Base-by-base conservation (phyloP, 139 green algal species). In the Micractinium sp. region DNA sequence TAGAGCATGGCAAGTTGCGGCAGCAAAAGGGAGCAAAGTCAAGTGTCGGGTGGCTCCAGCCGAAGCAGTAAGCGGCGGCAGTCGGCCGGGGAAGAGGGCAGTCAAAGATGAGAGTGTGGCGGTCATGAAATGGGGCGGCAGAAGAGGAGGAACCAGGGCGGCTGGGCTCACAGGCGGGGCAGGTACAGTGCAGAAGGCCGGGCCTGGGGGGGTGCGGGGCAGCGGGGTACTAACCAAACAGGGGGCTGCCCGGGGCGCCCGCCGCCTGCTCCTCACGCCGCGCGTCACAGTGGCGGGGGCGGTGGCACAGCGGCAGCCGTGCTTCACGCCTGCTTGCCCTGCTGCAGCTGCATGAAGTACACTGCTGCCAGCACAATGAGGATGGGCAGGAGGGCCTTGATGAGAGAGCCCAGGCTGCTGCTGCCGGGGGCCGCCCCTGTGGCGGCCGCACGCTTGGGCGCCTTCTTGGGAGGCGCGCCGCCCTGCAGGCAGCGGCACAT, bases 381-480 rank as follows among this genome's bases (percentile, higher is more conserved):
- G 31, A 93, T 80, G 69, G 91, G 91, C 82, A 93, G 89, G 33
- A 93, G 81, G 63, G 89, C 81, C 66, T 89, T 91, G 74, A 93
- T 38, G 22, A 93, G 74, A 4, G 85, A 63, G 35, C 60, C 60
- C n/a, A 87, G 56, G 9, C 76, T 77, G 83, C 89, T 92, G 90
- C 90, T 91, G 81, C 79, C 38, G 36, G 81, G 12, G 12, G 41
- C 73, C 0, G 90, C 39, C 36, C 15, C 60, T 23, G 89, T n/a
- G 33, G 85, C 60, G 36, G 75, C 79, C 69, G 39, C 39, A 47
- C 66, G 53, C 53, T 86, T 92, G 66, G 47, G 16, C 0, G 86
- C 35, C 71, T 56, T 89, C 71, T 69, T 91, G 56, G 60, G 19
- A 2, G 74, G 31, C 12, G 80, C 90, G 18, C 80, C 87, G 39